phyloP scores from a whole-genome alignment of 768 basidiomycete genomes.

The Podaxis carcinomalis region DNA sequence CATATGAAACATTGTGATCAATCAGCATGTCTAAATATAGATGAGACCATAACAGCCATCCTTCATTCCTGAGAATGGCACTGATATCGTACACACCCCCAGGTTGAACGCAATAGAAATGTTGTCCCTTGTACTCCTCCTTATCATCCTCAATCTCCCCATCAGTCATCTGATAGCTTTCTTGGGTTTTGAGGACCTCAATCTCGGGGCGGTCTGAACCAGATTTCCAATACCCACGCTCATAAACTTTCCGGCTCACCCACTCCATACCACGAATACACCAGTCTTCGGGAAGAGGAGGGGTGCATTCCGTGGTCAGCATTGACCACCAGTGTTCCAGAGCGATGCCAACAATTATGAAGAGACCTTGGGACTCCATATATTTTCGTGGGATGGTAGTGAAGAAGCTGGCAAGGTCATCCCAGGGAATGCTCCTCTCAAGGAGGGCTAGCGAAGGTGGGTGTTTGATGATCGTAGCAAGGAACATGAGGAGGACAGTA shows the following conservation, averaged over 20 bases:
- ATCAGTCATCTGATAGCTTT: slow-evolving; percentile 57
- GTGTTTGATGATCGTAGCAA: slow-evolving; percentile 72
- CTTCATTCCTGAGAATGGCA: neutral
- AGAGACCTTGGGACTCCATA: slow-evolving; percentile 42
- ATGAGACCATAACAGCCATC: no score
- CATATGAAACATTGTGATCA: no score
- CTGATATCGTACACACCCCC: neutral
- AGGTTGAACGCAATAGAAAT: neutral
- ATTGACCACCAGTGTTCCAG: slow-evolving; percentile 57
- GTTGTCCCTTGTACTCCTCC: slow-evolving; percentile 32
- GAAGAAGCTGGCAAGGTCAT: slow-evolving; percentile 62
- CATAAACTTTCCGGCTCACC: slow-evolving; percentile 86
- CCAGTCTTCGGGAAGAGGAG: slow-evolving; percentile 91
- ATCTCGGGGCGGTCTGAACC: slow-evolving; percentile 70
- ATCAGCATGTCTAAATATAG: no score
- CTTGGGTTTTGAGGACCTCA: slow-evolving; percentile 68
- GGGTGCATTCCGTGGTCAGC: slow-evolving; percentile 63
- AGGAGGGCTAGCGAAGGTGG: slow-evolving; percentile 54
- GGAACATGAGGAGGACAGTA: slow-evolving; percentile 81
- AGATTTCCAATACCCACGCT: slow-evolving; percentile 92
- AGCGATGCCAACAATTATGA: slow-evolving; percentile 13
- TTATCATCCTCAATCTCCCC: slow-evolving; percentile 81
- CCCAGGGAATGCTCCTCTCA: slow-evolving; percentile 84
- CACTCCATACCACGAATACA: slow-evolving; percentile 94
- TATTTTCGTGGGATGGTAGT: slow-evolving; percentile 51